A percentile compares a stretch with the other conserved stretches of the same genome.
Evolutionary conservation across 1,284 basidiomycete species (phyloP).

Genomic region (Mycosarcoma maydis): DNA sequence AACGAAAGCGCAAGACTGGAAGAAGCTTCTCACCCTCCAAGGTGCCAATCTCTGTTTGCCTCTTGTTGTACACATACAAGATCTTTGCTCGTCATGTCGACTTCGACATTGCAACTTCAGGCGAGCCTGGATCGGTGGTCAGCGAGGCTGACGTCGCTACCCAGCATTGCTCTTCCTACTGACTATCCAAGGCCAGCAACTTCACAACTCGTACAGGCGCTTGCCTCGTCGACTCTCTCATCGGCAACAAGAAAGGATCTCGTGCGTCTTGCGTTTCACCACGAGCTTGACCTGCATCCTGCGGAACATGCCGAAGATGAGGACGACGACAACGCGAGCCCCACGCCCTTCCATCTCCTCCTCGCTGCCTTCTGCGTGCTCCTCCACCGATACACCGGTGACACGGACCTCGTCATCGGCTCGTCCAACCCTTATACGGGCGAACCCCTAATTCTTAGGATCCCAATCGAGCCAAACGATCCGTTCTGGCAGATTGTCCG

Average conservation of each 20-base stretch:
- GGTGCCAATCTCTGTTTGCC: too few species aligned
- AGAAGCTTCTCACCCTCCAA: too few species aligned
- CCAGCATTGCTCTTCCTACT: constrained; percentile 90
- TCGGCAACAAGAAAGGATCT: constrained; percentile 51
- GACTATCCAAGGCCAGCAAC: constrained; percentile 87
- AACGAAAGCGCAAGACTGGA: too few species aligned
- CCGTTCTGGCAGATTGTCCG: constrained; percentile 92
- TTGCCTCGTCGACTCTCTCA: constrained; percentile 56
- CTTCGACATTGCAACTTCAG: constrained; percentile 14
- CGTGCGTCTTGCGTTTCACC: constrained; percentile 73
- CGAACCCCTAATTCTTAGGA: constrained; percentile 83
- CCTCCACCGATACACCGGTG: constrained; percentile 93
- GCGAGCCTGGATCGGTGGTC: constrained; percentile 59
- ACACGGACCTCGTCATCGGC: constrained; percentile 92
- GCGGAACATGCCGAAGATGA: constrained; percentile 68
- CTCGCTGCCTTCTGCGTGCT: constrained; percentile 90
- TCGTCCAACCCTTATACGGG: constrained; percentile 79
- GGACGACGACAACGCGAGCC: constrained; percentile 63
- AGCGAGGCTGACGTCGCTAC: constrained; percentile 72
- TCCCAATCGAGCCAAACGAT: constrained; percentile 85
- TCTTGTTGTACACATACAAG: too few species aligned
- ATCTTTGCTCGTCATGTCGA: constrained; percentile 15
- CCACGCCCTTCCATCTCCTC: constrained; percentile 89
- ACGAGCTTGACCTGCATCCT: constrained; percentile 76
- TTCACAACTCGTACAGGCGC: constrained; percentile 60